A percentile compares a stretch with the other conserved stretches of the same genome.
Evolutionary conservation across 2,329 filamentous ascomycete species (phyloP).

Genomic region (Talaromyces sp.): DNA sequence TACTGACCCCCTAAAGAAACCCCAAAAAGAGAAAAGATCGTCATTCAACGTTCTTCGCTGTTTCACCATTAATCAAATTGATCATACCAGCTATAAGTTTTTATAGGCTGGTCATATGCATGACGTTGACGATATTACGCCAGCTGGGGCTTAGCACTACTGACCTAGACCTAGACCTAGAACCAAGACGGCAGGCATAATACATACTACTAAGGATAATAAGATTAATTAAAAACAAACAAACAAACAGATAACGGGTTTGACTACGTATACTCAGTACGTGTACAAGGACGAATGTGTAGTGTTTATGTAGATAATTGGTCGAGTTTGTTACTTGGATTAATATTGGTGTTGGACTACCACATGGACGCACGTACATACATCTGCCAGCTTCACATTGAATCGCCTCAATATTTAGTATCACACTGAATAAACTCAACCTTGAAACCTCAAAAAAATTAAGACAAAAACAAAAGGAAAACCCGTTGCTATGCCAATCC

Average conservation of each 20-base stretch:
- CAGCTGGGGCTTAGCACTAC: neutral
- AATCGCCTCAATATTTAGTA: too few species aligned
- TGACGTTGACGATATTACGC: neutral
- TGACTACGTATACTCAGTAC: too few species aligned
- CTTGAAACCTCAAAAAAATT: neutral
- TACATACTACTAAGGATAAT: neutral
- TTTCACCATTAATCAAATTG: neutral
- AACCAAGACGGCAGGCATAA: too few species aligned
- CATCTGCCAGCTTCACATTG: neutral
- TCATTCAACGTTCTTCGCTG: neutral
- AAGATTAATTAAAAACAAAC: neutral
- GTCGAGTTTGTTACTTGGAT: neutral
- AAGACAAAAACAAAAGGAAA: neutral
- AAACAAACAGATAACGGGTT: neutral
- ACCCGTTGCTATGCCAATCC: neutral
- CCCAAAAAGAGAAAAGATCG: neutral
- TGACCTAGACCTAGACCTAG: neutral
- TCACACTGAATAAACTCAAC: too few species aligned
- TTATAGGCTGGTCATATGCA: neutral
- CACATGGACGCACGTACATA: neutral
- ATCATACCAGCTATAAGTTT: neutral
- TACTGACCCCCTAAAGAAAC: too few species aligned
- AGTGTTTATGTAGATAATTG: neutral
- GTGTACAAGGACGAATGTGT: too few species aligned
- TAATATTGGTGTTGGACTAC: neutral